A percentile compares a stretch with the other conserved stretches of the same genome.
Conservation (phyloP, 441 rosid genomes). For the Sinapis alba region DNA sequence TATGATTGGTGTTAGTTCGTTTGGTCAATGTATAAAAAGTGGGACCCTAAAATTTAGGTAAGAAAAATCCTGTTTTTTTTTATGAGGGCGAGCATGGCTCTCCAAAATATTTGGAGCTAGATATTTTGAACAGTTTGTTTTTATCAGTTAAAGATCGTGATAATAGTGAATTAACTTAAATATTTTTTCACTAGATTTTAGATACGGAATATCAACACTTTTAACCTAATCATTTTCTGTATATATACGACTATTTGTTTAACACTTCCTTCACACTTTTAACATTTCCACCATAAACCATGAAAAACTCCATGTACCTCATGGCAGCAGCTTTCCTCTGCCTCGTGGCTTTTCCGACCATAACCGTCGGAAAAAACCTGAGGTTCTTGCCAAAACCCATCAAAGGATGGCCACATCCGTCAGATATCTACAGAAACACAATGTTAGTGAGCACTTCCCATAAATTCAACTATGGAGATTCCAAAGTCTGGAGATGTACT, state of each 20-base stretch:
- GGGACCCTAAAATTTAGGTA: too few species aligned
- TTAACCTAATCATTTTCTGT: too few species aligned
- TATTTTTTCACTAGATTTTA: too few species aligned
- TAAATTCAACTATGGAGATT: slow-evolving; percentile 2
- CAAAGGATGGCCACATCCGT: slow-evolving; percentile 29
- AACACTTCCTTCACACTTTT: neutral
- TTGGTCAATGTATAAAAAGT: too few species aligned
- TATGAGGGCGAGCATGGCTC: too few species aligned
- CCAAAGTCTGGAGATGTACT: slow-evolving; percentile 32
- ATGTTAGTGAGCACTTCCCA: neutral
- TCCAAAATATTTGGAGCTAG: too few species aligned
- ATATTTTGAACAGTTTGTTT: too few species aligned
- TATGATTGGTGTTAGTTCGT: too few species aligned
- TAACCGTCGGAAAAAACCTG: slow-evolving; percentile 5
- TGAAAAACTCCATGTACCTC: slow-evolving; percentile 10
- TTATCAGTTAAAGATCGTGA: too few species aligned
- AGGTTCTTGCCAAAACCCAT: neutral
- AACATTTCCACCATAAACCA: neutral
- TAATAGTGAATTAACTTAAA: too few species aligned
- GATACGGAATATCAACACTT: too few species aligned
- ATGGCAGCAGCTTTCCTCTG: slow-evolving; percentile 1
- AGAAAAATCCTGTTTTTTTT: too few species aligned
- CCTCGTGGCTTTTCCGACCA: slow-evolving; percentile 14
- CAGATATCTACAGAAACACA: neutral
- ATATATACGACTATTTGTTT: neutral